These are phyloP conservation scores for Amphibolis antarctica DNA, from an alignment of 106 monocot genomes.

Conservation along the genomic window DNA sequence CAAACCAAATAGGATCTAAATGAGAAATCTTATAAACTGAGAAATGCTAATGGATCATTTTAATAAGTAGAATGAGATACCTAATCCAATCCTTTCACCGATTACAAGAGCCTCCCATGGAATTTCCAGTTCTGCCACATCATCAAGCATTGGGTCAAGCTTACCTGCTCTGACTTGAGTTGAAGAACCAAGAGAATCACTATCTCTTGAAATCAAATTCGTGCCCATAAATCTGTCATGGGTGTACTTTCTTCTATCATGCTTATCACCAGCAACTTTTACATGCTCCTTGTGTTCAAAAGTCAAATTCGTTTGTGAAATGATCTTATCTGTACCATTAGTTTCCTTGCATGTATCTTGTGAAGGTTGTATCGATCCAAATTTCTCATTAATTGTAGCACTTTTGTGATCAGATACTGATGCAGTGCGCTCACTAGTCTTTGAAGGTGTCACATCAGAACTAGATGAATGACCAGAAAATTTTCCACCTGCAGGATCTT, in stretches of 20 bases:
- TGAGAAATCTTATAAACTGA: not conserved
- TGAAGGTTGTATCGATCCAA: conserved; percentile 15
- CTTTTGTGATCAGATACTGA: conserved; percentile 3
- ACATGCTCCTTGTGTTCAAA: conserved; percentile 17
- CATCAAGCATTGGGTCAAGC: conserved; percentile 82
- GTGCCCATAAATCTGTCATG: conserved; percentile 36
- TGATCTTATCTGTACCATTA: conserved; percentile 10
- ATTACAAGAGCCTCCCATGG: conserved; percentile 90
- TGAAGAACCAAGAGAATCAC: conserved; percentile 23
- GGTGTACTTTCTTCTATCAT: conserved; percentile 24
- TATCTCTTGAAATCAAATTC: conserved; percentile 17
- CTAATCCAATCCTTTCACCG: conserved; percentile 99
- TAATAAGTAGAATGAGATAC: conserved; percentile 30
- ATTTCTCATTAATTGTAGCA: conserved; percentile 13
- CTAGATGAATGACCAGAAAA: conserved; percentile 1
- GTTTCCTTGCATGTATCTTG: conserved; percentile 10
- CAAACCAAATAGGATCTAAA: not conserved
- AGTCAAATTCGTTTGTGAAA: conserved; percentile 5
- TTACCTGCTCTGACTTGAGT: conserved; percentile 25
- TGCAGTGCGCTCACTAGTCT: conserved; percentile 8
- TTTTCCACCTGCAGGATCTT: conserved; percentile 5
- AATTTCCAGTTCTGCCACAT: conserved; percentile 89
- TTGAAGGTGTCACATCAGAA: conserved; percentile 21
- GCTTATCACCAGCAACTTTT: conserved; percentile 21
- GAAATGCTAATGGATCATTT: not conserved